phyloP scores from a whole-genome alignment of 306 rosid genomes.

The Citrullus colocynthis region DNA sequence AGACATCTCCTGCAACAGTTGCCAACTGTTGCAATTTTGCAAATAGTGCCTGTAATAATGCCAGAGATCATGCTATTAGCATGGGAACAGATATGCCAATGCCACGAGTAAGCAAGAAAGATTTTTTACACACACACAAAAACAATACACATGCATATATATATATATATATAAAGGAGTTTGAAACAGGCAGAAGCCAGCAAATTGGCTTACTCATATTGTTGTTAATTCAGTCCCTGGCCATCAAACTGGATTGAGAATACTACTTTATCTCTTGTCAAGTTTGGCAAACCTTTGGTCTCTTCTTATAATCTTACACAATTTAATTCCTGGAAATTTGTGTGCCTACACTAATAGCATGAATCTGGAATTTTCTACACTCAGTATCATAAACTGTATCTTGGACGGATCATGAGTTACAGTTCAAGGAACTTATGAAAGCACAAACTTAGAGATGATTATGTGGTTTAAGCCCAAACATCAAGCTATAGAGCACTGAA shows the following conservation, averaged over 20 bases:
- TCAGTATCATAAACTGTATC: neutral
- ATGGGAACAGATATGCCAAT: neutral
- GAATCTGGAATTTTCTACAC: neutral
- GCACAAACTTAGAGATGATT: neutral
- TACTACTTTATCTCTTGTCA: neutral
- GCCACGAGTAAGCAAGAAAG: neutral
- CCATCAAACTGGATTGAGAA: neutral
- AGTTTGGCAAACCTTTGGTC: neutral
- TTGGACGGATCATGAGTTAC: neutral
- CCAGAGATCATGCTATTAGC: conserved; percentile 11
- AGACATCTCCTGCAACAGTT: conserved; percentile 88
- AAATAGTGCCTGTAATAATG: conserved; percentile 69
- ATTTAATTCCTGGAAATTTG: neutral
- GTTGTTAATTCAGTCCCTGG: neutral
- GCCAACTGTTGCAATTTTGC: conserved; percentile 84
- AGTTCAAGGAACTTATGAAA: neutral
- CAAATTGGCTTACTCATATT: neutral
- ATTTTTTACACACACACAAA: neutral
- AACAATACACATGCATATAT: no score
- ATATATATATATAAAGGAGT: no score
- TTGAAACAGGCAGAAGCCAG: neutral
- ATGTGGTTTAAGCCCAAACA: neutral
- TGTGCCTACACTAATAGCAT: neutral
- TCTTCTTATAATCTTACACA: neutral
- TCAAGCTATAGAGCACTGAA: neutral